Percentiles rank a stretch among this genome's conserved stretches.
phyloP scores from a whole-genome alignment of 2,329 filamentous ascomycete species.

The Zalaria sp. region DNA sequence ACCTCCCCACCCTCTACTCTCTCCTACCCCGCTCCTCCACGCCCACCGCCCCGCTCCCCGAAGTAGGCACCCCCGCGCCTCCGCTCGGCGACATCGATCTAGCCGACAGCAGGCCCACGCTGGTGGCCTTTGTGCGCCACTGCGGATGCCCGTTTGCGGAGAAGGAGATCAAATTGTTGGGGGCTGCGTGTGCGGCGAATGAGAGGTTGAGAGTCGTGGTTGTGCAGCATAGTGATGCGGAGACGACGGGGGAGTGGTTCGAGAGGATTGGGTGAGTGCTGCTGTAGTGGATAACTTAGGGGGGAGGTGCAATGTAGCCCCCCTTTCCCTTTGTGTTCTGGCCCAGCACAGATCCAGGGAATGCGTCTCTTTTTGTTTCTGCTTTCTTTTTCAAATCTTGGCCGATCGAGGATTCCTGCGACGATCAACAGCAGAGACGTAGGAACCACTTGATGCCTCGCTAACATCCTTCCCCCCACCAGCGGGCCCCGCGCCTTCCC shows the following conservation, averaged over 20 bases:
- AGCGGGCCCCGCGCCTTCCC: conserved; percentile 8
- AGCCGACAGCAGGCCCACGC: conserved; percentile 16
- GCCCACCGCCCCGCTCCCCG: conserved; percentile 2
- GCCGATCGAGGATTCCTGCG: too few relatives aligned
- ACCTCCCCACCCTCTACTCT: conserved; percentile 4
- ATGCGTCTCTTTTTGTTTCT: not conserved
- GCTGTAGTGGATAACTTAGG: not conserved
- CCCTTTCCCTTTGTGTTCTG: too few relatives aligned
- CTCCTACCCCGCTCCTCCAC: conserved; percentile 5
- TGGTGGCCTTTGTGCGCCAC: conserved; percentile 57
- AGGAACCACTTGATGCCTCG: not conserved
- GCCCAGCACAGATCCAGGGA: too few relatives aligned
- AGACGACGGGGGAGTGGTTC: conserved; percentile 44
- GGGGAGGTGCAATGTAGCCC: too few relatives aligned
- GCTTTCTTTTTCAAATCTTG: not conserved
- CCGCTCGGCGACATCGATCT: conserved; percentile 2
- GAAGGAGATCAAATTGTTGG: conserved; percentile 34
- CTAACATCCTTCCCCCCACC: not conserved
- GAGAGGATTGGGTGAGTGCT: conserved; percentile 9
- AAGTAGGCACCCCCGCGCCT: conserved; percentile 4
- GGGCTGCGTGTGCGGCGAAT: conserved; percentile 36
- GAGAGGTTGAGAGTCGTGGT: conserved; percentile 43
- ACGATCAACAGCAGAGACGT: too few relatives aligned
- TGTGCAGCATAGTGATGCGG: conserved; percentile 43
- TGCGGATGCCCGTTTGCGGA: conserved; percentile 58